Conservation (phyloP, 2,329 filamentous ascomycete species). For the Gnomoniopsis sp. region DNA sequence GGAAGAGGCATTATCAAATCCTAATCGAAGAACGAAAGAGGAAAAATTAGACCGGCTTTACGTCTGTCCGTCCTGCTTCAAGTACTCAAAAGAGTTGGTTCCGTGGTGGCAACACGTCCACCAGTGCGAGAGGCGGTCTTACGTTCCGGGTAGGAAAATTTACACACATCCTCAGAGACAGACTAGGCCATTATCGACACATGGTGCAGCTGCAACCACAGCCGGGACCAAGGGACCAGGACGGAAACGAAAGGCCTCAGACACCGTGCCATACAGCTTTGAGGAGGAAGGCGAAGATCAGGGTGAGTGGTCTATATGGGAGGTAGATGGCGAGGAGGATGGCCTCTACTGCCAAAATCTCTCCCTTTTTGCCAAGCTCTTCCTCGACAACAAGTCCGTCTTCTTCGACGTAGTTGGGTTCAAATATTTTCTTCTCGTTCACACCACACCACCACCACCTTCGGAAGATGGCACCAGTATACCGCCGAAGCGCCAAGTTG, state of each 20-base stretch:
- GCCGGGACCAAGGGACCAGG: constrained; percentile 27
- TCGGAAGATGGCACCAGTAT: constrained; percentile 6
- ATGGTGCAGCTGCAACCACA: constrained; percentile 13
- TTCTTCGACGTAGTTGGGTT: constrained; percentile 96
- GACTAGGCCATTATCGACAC: constrained; percentile 32
- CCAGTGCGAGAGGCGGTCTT: constrained; percentile 49
- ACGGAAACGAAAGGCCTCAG: constrained; percentile 34
- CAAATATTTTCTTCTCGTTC: constrained; percentile 88
- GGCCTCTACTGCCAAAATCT: constrained; percentile 92
- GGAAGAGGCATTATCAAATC: constrained; percentile 23
- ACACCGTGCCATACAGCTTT: constrained; percentile 31
- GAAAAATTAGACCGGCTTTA: constrained; percentile 67
- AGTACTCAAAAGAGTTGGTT: constrained; percentile 69
- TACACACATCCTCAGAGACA: constrained; percentile 61
- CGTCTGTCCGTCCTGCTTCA: constrained; percentile 91
- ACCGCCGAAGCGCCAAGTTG: constrained; percentile 51
- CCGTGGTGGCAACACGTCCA: constrained; percentile 57
- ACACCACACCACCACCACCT: constrained; percentile 48
- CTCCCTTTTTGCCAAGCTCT: constrained; percentile 93
- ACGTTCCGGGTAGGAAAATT: constrained; percentile 66
- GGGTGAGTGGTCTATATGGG: constrained; percentile 82
- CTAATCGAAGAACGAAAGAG: constrained; percentile 14
- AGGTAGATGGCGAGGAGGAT: constrained; percentile 85
- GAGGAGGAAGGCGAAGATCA: constrained; percentile 49
- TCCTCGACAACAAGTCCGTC: constrained; percentile 96